Conservation (phyloP, 2,329 filamentous ascomycete genomes). For the Septoria petroselini region DNA sequence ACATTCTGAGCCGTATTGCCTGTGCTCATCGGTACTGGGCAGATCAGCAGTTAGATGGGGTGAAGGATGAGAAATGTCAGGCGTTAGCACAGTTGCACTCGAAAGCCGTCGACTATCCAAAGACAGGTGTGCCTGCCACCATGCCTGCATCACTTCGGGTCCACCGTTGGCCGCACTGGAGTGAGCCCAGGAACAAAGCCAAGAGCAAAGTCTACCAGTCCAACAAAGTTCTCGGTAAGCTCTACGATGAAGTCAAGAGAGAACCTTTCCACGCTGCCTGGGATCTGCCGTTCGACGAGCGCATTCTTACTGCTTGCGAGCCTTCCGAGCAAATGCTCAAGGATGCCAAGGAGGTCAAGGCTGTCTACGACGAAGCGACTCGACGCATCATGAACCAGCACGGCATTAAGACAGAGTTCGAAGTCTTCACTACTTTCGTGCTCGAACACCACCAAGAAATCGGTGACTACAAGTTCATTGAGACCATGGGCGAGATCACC, state of each 20-base stretch:
- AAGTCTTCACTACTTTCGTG: constrained; percentile 84
- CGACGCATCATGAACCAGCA: constrained; percentile 80
- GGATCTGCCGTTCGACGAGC: constrained; percentile 68
- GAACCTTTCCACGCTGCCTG: constrained; percentile 72
- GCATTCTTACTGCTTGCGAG: constrained; percentile 64
- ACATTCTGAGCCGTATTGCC: constrained; percentile 76
- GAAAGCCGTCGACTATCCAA: constrained; percentile 88
- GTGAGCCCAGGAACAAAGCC: constrained; percentile 57
- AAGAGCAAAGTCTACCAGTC: constrained; percentile 61
- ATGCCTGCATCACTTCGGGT: constrained; percentile 63
- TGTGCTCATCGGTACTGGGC: constrained; percentile 75
- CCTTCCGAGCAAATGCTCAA: constrained; percentile 55
- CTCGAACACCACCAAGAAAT: constrained; percentile 69
- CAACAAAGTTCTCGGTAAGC: constrained; percentile 66
- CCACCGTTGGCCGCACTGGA: constrained; percentile 75
- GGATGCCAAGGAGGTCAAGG: constrained; percentile 65
- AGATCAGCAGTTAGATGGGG: constrained; percentile 59
- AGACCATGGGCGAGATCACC: constrained; percentile 71
- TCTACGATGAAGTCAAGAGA: constrained; percentile 73
- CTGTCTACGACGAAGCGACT: constrained; percentile 72
- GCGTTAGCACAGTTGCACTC: constrained; percentile 79
- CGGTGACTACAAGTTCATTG: constrained; percentile 80
- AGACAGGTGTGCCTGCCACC: constrained; percentile 74
- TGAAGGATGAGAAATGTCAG: constrained; percentile 67
- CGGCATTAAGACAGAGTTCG: constrained; percentile 81